Evolutionary conservation across 1,139 yeast genomes (phyloP).

Genomic region (Saccharomycopsis crataegensis): DNA sequence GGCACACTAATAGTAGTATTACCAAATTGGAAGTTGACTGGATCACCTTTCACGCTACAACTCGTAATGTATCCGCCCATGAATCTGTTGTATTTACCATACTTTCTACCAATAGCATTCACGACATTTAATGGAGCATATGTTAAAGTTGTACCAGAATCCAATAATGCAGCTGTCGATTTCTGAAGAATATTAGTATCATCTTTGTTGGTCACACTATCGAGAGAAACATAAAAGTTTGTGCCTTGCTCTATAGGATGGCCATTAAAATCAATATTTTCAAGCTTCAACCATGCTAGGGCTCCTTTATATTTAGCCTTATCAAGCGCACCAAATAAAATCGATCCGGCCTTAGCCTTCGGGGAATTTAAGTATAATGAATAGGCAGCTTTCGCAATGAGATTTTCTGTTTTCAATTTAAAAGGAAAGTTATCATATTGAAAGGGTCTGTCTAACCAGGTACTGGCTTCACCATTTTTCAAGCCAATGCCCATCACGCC

Average conservation of each 20-base stretch:
- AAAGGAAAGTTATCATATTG: slow-evolving; percentile 38
- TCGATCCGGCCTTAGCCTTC: slow-evolving; percentile 27
- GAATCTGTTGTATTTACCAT: slow-evolving; percentile 30
- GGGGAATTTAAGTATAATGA: slow-evolving; percentile 28
- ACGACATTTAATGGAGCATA: slow-evolving; percentile 30
- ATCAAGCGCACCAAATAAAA: slow-evolving; percentile 36
- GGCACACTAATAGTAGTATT: slow-evolving; percentile 20
- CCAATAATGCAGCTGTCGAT: slow-evolving; percentile 34
- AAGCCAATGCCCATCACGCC: slow-evolving; percentile 65
- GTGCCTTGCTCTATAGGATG: slow-evolving; percentile 3
- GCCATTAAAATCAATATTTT: slow-evolving; percentile 9
- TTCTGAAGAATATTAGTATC: neutral
- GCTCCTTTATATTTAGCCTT: slow-evolving; percentile 33
- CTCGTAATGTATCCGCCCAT: slow-evolving; percentile 31
- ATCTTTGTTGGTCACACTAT: slow-evolving; percentile 1
- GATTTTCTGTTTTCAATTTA: slow-evolving; percentile 38
- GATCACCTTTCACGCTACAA: slow-evolving; percentile 24
- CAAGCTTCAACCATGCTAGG: slow-evolving; percentile 4
- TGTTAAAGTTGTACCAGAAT: slow-evolving; percentile 44
- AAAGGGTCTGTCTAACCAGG: slow-evolving; percentile 19
- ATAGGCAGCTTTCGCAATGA: slow-evolving; percentile 36
- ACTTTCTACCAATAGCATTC: slow-evolving; percentile 16
- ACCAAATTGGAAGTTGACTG: slow-evolving; percentile 9
- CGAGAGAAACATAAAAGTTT: slow-evolving; percentile 7
- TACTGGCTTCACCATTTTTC: slow-evolving; percentile 30